A percentile compares a stretch with the other conserved stretches of the same genome.
Evolutionary conservation across 441 rosid genomes (phyloP).

Genomic region (Erodium texanum): DNA sequence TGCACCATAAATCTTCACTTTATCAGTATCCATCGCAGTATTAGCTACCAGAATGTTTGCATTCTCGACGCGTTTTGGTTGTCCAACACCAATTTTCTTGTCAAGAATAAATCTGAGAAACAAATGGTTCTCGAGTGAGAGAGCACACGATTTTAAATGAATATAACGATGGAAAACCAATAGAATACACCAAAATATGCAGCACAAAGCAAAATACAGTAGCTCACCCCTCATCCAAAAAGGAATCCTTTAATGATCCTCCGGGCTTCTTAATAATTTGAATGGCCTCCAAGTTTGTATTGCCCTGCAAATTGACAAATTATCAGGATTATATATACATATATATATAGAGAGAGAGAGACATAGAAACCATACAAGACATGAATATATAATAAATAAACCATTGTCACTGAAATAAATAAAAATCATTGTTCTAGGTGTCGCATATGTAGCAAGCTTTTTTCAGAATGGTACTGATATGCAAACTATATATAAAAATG

Average conservation of each 20-base stretch:
- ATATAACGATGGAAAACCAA: too few species aligned
- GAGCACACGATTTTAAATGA: too few species aligned
- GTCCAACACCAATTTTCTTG: slow-evolving; percentile 98
- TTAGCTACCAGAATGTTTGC: slow-evolving; percentile 96
- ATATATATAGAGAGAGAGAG: too few species aligned
- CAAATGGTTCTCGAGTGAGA: neutral
- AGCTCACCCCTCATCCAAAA: slow-evolving; percentile 89
- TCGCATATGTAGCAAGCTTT: too few species aligned
- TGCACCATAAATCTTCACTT: slow-evolving; percentile 97
- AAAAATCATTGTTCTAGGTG: too few species aligned
- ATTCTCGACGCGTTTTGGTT: slow-evolving; percentile 90
- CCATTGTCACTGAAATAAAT: too few species aligned
- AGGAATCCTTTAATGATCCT: slow-evolving; percentile 78
- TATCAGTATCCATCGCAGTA: slow-evolving; percentile 98
- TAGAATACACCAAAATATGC: neutral
- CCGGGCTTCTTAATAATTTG: slow-evolving; percentile 96
- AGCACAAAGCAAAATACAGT: neutral
- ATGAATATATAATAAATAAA: too few species aligned
- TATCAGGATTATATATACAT: too few species aligned
- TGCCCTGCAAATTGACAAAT: slow-evolving; percentile 43
- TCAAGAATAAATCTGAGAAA: slow-evolving; percentile 78
- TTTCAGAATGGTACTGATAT: too few species aligned
- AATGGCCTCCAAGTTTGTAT: slow-evolving; percentile 85
- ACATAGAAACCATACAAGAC: too few species aligned
- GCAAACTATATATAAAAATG: too few species aligned